Evolutionary conservation across 2,329 filamentous ascomycete genomes (phyloP), one percentile per base, ranked within the genome.

Genomic region (Bretziella fagacearum): DNA sequence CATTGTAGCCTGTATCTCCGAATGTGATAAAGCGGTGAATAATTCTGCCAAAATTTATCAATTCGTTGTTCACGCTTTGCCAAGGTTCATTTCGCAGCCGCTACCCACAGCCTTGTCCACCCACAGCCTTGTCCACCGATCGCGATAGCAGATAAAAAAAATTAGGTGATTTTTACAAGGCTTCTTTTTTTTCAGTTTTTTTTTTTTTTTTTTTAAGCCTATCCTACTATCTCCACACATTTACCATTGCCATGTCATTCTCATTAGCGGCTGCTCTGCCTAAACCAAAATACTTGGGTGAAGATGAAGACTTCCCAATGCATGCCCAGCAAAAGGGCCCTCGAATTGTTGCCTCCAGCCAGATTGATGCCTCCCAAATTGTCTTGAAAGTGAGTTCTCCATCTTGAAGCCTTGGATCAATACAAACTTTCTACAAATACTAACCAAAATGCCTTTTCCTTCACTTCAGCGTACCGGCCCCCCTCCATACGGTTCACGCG

Each of bases 251-350:
- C 51, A 70, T 83, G 58, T 73, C 72, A 54, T 71, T 76, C 50
- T 83, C 84, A 49, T 72, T 96, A 36, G 77, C 84, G 53, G 77
- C 78, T 59, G 79, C 83, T 49, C 70, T 96, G 36, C 89, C 89
- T 3, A 87, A 87, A 60, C 87, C 89, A 13, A 89, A 84, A 64
- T 93, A 95, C 59, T 84, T 80, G 3, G 86, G 84, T 55, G 84
- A 93, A 59, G 79, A 93, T 59, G 87, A 95, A 60, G 83, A 93
- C 57, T 65, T 81, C 27, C 79, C 80, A 20, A 64, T 69, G 25
- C 76, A 81, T 58, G 71, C 80, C 40, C 78, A 83, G 58, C 78
- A 84, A 56, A 78, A 79, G 60, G 85, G 86, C 51, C 83, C 85
- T 32, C 77, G 86, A 60, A 81, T 96, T 53, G 71, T 96, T 49